Evolutionary conservation across 148 eudicot genomes (phyloP).

Genomic region (Chenopodium berlandieri): DNA sequence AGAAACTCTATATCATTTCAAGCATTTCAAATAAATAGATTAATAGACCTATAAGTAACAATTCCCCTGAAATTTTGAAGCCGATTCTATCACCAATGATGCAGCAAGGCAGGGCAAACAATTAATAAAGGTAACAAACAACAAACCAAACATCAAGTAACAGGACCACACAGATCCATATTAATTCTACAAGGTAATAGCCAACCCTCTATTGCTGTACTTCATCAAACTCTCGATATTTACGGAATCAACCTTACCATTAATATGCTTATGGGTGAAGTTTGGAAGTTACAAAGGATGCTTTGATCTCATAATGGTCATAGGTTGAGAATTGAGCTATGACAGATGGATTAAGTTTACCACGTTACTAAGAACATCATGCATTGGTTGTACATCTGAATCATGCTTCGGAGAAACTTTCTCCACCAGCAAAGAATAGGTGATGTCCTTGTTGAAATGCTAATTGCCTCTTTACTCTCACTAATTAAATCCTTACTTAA

Average conservation of each 20-base stretch:
- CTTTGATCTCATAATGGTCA: background rate
- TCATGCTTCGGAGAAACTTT: background rate
- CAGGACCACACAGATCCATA: no score
- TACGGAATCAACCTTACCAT: background rate
- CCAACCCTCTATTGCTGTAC: background rate
- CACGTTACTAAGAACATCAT: no score
- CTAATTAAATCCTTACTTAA: background rate
- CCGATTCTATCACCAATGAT: background rate
- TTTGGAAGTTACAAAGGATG: background rate
- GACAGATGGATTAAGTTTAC: no score
- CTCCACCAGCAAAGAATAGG: background rate
- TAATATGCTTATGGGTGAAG: background rate
- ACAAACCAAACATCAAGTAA: background rate
- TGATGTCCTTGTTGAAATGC: background rate
- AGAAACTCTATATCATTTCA: no score
- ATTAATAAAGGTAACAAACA: background rate
- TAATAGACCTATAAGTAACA: no score
- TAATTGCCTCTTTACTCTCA: background rate
- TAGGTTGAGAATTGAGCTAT: background rate
- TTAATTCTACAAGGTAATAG: background rate
- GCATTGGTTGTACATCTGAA: background rate
- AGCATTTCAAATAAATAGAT: no score
- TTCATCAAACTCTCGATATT: background rate
- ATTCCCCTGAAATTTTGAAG: no score
- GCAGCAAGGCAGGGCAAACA: background rate